These are phyloP conservation scores for Boletellus ananiceps DNA, from an alignment of 768 basidiomycete genomes.

Conservation along the genomic window DNA sequence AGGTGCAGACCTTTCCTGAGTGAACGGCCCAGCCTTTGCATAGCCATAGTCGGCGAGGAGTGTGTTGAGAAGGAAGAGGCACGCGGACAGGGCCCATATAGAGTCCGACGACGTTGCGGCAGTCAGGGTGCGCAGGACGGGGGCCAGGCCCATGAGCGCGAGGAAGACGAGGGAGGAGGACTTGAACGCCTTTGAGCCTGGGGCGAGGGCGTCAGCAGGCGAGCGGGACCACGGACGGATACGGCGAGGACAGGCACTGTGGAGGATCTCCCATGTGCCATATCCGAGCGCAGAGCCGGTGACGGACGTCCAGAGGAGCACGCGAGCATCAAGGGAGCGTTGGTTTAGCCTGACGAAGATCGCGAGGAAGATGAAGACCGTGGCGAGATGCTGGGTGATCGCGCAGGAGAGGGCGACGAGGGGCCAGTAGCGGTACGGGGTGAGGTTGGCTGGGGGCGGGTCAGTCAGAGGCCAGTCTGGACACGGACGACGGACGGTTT, in stretches of 20 bases:
- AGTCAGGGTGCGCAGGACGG: constrained; percentile 87
- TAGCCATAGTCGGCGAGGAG: constrained; percentile 80
- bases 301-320: constrained; percentile 62
- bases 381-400: constrained; percentile 80
- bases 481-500: constrained; percentile 56
- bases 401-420: constrained; percentile 66
- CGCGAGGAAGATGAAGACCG: constrained; percentile 76
- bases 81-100: constrained; percentile 91
- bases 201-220: constrained; percentile 7
- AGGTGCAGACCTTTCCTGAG: constrained; percentile 54
- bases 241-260: constrained; percentile 32
- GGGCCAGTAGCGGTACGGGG: constrained; percentile 70
- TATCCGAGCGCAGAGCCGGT: constrained; percentile 58
- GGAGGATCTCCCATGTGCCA: constrained; percentile 55
- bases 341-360: constrained; percentile 72
- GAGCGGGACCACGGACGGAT: constrained; percentile 22
- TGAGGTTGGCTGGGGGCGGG: constrained; percentile 56
- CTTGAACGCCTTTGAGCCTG: constrained; percentile 70
- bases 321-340: constrained; percentile 59
- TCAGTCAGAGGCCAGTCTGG: constrained; percentile 5
- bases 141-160: constrained; percentile 83
- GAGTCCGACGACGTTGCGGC: constrained; percentile 95
- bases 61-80: constrained; percentile 76
- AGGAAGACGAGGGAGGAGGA: constrained; percentile 86
- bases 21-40: constrained; percentile 37